Base-by-base conservation (phyloP, 1,284 basidiomycete species). In the Trichosporon sp. region DNA sequence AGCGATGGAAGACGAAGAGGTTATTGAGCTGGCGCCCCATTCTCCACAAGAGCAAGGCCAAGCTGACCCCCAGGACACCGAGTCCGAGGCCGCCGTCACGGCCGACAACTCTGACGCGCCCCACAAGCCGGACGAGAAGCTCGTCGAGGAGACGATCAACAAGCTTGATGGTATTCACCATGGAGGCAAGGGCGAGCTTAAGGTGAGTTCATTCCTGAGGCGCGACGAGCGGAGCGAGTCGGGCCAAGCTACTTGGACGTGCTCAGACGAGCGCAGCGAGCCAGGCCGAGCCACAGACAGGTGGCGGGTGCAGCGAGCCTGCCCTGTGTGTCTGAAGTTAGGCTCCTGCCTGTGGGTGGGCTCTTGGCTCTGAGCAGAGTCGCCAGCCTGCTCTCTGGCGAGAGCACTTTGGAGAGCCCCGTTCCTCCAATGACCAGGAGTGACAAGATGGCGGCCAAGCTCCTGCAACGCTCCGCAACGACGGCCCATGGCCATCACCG, bases 61-160 rank as follows among this genome's bases (percentile, higher is more conserved):
- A 19, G 10, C 44, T 32, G 19, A 27, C 46, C n/a, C 32, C 27
- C 33, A 23, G 11, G 46, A 66, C 59, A 66, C 65, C 59, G 65
- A 63, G 56, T 66, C 65, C 37, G 59, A 66, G 65, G 56, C 59
- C 36, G 56, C 46, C 56, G 65, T 63, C 16, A 57, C 56, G 7
- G 61, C 65, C 32, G 65, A 66, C 59, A 14, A 37, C n/a, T 19
- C 16, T 32, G 6, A 36, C 29, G n/a, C 25, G n/a, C 56, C 49
- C 19, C 23, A 21, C 59, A 60, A 60, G 58, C 65, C 65, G 3
- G 9, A 21, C 29, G 25, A 21, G 19, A 25, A 7, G 6, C 33
- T 66, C 11, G 56, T 58, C 59, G 34, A 58, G n/a, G 61, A 60
- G 59, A 66, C 65, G 16, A 56, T 59, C 19, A 9, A 40, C n/a